These are phyloP conservation scores for Areca catechu DNA, from an alignment of 176 grass and related monocot genomes.

Conservation along the genomic window DNA sequence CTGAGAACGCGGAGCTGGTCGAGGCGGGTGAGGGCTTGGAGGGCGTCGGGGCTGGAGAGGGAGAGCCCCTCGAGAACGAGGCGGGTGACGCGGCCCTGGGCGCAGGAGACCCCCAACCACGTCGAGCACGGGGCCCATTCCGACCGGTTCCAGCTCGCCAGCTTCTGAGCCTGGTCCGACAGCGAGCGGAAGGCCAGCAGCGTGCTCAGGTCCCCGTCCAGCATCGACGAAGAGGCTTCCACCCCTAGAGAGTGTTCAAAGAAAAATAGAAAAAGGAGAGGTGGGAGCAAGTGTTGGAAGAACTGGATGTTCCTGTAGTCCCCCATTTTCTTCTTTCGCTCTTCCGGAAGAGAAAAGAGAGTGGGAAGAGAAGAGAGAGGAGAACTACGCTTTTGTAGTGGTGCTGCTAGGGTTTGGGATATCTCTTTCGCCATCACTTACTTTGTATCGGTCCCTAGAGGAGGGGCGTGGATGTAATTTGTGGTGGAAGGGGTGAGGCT, in stretches of 20 bases:
- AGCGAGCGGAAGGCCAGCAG: slow-evolving; percentile 46
- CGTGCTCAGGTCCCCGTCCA: slow-evolving; percentile 41
- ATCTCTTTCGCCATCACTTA: no score
- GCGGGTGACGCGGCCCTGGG: slow-evolving; percentile 58
- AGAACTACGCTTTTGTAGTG: no score
- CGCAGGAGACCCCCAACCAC: slow-evolving; percentile 67
- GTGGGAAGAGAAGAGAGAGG: no score
- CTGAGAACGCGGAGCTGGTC: slow-evolving; percentile 80
- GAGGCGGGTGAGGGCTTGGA: slow-evolving; percentile 34
- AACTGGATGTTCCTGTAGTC: no score
- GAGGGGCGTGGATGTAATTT: no score
- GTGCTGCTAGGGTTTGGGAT: no score
- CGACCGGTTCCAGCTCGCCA: slow-evolving; percentile 54
- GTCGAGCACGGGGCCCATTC: slow-evolving; percentile 44
- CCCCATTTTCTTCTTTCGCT: no score
- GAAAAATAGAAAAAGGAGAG: slow-evolving; percentile 6
- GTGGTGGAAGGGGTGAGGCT: no score
- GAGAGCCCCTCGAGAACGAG: slow-evolving; percentile 65
- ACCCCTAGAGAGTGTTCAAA: not conserved
- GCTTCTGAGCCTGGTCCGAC: slow-evolving; percentile 29
- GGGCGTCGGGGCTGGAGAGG: slow-evolving; percentile 34
- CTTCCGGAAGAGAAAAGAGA: no score
- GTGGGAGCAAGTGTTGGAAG: not conserved
- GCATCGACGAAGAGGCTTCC: slow-evolving; percentile 30
- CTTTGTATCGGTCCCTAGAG: no score